Evolutionary conservation across 1,284 basidiomycete species (phyloP).

Genomic region (Termitomyces sp.): DNA sequence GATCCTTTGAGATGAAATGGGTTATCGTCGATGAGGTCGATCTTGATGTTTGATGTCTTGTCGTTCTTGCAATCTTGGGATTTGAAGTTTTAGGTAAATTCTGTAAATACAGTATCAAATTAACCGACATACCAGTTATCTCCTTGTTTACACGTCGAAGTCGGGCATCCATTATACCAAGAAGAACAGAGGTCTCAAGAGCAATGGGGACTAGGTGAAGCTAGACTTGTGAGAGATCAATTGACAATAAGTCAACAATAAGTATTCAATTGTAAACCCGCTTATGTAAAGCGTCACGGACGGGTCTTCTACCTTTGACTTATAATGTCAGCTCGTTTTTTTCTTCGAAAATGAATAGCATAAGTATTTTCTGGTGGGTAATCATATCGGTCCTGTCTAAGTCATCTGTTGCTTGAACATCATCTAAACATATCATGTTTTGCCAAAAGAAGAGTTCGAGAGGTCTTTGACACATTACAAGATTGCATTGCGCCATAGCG

Average conservation of each 20-base stretch:
- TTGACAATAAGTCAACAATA: too few relatives aligned
- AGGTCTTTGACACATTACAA: too few relatives aligned
- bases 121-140: conserved; percentile 58
- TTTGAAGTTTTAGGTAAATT: neutral
- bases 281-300: conserved; percentile 12
- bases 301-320: too few relatives aligned
- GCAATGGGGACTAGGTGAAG: neutral
- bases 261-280: neutral
- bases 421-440: too few relatives aligned
- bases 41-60: conserved; percentile 78
- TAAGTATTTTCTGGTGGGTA: too few relatives aligned
- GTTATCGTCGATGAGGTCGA: conserved; percentile 83
- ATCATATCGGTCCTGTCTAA: too few relatives aligned
- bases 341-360: too few relatives aligned
- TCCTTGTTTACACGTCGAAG: conserved; percentile 90
- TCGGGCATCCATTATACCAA: conserved; percentile 60
- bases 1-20: conserved; percentile 87
- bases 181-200: neutral
- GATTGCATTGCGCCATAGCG: too few relatives aligned
- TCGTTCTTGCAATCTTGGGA: conserved; percentile 87
- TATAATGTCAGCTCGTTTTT: too few relatives aligned
- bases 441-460: neutral
- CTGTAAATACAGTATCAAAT: neutral
- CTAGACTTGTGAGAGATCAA: neutral
- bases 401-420: too few relatives aligned